These are phyloP conservation scores for Coniochaeta prunicola DNA, from an alignment of 2,329 filamentous ascomycete species.

Conservation along the genomic window DNA sequence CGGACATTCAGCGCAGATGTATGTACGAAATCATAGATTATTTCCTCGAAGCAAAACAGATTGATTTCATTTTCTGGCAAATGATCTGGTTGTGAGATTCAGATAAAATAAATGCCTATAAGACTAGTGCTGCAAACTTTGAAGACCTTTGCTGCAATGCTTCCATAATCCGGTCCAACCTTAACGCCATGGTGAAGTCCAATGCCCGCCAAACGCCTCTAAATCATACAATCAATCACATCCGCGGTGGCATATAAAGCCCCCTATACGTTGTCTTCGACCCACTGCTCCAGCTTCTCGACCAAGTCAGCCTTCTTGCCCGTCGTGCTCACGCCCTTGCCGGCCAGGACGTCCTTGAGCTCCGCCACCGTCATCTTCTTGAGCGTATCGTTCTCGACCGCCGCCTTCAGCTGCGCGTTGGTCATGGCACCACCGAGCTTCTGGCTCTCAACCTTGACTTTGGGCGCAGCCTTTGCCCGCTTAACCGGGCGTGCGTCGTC, in stretches of 20 bases:
- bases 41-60: too few species aligned
- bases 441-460: constrained; percentile 20
- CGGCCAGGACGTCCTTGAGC: constrained; percentile 40
- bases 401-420: constrained; percentile 38
- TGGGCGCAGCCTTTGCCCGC: constrained; percentile 26
- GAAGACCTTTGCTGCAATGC: background rate
- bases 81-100: too few species aligned
- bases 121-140: background rate
- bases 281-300: constrained; percentile 49
- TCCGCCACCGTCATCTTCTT: constrained; percentile 48
- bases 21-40: too few species aligned
- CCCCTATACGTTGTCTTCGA: constrained; percentile 34
- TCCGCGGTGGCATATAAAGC: background rate
- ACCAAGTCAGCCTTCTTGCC: constrained; percentile 49
- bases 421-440: constrained; percentile 27
- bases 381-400: constrained; percentile 37
- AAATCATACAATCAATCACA: background rate
- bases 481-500: constrained; percentile 36
- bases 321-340: constrained; percentile 38
- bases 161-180: background rate
- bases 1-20: too few species aligned
- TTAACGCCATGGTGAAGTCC: background rate
- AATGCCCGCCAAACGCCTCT: background rate
- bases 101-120: background rate
- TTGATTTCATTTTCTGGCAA: too few species aligned